A percentile compares a stretch with the other conserved stretches of the same genome.
Evolutionary conservation across 2,329 filamentous ascomycete species (phyloP).

Genomic region (Ambrosiella xylebori): DNA sequence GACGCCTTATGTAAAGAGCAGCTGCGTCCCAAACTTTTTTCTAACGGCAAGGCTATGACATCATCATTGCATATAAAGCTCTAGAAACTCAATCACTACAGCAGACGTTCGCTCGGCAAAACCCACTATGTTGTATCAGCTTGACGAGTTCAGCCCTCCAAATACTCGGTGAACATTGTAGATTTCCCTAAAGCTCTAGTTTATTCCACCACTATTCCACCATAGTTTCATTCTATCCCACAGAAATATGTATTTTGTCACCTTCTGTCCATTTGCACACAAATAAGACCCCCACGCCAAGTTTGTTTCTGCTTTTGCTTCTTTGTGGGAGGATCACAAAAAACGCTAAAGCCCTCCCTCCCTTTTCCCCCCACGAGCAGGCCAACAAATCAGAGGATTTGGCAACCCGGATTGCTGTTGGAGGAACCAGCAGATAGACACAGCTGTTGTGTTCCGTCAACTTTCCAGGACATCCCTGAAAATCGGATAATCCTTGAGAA

Average conservation of each 20-base stretch:
- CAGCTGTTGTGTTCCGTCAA: neutral
- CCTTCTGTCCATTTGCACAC: neutral
- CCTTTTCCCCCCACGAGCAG: neutral
- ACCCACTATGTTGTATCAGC: neutral
- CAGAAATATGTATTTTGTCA: neutral
- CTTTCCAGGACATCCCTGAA: neutral
- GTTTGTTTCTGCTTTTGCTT: too few species aligned
- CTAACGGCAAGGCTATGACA: too few species aligned
- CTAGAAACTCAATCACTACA: neutral
- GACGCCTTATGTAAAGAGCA: too few species aligned
- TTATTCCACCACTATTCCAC: neutral
- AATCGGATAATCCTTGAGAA: too few species aligned
- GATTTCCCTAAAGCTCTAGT: neutral
- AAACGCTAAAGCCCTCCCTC: neutral
- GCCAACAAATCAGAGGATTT: neutral
- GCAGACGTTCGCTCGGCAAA: neutral
- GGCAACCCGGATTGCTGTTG: neutral
- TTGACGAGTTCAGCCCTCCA: neutral
- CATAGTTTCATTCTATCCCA: neutral
- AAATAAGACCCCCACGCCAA: neutral
- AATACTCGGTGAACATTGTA: neutral
- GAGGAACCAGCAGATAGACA: neutral
- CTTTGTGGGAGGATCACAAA: neutral
- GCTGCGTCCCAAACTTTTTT: too few species aligned
- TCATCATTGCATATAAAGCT: too few species aligned